Evolutionary conservation across 148 eudicot genomes (phyloP).

Genomic region (Vaccinium darrowii): DNA sequence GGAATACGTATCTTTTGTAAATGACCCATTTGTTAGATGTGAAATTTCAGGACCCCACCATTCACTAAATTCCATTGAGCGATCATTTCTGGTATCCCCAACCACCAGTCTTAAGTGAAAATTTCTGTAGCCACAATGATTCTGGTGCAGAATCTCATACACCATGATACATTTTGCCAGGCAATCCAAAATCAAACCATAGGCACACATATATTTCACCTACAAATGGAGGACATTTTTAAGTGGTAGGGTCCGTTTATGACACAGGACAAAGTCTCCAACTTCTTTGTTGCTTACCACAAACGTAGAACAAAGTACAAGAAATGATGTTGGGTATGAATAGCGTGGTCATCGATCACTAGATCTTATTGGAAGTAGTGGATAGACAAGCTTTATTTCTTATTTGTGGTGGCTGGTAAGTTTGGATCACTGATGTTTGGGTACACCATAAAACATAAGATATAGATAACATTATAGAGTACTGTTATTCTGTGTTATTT

Average conservation of each 20-base stretch:
- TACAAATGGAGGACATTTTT: not conserved
- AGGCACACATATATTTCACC: not conserved
- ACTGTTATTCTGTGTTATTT: too few species aligned
- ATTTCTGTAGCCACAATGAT: not conserved
- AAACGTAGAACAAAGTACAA: constrained; percentile 1
- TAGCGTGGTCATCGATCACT: not conserved
- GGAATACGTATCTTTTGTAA: not conserved
- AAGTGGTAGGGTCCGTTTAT: constrained; percentile 1
- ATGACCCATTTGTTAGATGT: not conserved
- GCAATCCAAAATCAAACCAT: not conserved
- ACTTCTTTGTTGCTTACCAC: constrained; percentile 2
- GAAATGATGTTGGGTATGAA: not conserved
- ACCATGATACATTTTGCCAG: not conserved
- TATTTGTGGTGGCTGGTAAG: not conserved
- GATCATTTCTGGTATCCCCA: not conserved
- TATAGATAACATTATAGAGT: too few species aligned
- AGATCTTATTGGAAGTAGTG: not conserved
- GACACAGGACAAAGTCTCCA: not conserved
- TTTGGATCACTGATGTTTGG: not conserved
- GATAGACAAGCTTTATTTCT: not conserved
- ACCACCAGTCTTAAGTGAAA: not conserved
- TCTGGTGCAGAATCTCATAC: constrained; percentile 5
- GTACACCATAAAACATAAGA: not conserved
- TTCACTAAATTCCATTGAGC: not conserved
- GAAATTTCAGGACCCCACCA: not conserved